These are phyloP conservation scores for Candida wancherniae DNA, from an alignment of 805 yeast genomes.

Conservation along the genomic window DNA sequence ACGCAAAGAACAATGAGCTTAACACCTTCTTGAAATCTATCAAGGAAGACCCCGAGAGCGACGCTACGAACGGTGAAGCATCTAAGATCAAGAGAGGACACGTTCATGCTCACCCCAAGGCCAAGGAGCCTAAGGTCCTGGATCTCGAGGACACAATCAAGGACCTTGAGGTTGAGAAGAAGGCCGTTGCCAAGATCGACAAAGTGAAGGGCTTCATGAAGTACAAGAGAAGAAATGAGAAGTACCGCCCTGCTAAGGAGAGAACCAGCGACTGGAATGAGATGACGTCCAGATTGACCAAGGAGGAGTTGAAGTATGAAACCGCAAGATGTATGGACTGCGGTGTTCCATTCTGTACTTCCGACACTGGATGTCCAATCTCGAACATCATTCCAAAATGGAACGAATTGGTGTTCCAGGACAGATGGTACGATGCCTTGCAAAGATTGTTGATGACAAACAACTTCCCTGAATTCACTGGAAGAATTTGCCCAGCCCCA, in stretches of 20 bases:
- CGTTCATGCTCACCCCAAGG: slow-evolving; percentile 30
- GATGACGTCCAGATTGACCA: slow-evolving; percentile 71
- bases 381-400: slow-evolving; percentile 97
- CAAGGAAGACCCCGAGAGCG: slow-evolving; percentile 79
- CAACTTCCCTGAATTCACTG: slow-evolving; percentile 98
- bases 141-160: slow-evolving; percentile 87
- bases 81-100: slow-evolving; percentile 51
- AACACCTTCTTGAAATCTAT: slow-evolving; percentile 62
- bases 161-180: slow-evolving; percentile 61
- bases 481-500: slow-evolving; percentile 98
- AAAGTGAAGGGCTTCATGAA: slow-evolving; percentile 89
- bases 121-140: slow-evolving; percentile 73
- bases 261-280: slow-evolving; percentile 93
- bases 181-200: slow-evolving; percentile 61
- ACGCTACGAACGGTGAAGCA: slow-evolving; percentile 86
- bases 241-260: slow-evolving; percentile 69
- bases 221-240: slow-evolving; percentile 84
- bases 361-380: slow-evolving; percentile 97
- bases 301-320: slow-evolving; percentile 83
- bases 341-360: slow-evolving; percentile 98
- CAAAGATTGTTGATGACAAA: slow-evolving; percentile 91
- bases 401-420: slow-evolving; percentile 93
- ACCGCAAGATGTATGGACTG: slow-evolving; percentile 99
- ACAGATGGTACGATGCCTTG: slow-evolving; percentile 91
- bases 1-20: slow-evolving; percentile 62